phyloP scores from a whole-genome alignment of 148 eudicot genomes.

The Camellia lanceoleosa region DNA sequence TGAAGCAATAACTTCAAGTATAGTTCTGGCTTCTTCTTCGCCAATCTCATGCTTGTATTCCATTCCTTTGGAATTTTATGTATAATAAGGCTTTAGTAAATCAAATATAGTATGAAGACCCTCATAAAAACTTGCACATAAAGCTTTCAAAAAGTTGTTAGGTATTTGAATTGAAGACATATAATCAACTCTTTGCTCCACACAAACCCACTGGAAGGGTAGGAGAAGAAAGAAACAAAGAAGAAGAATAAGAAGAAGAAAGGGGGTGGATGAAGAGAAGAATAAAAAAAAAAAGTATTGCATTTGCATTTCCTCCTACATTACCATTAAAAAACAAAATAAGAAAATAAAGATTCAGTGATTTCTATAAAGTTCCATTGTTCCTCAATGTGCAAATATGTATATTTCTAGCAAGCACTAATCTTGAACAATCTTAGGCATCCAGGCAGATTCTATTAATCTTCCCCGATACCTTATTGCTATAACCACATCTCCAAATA shows the following conservation, averaged over 20 bases:
- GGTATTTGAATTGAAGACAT: background rate
- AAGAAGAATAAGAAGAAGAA: no score
- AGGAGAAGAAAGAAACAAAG: background rate
- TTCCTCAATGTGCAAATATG: background rate
- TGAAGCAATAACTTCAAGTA: slow-evolving; percentile 59
- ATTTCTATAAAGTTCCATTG: background rate
- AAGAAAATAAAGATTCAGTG: no score
- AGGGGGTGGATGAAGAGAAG: background rate
- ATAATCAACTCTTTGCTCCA: background rate
- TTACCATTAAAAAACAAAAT: background rate
- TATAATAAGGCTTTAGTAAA: background rate
- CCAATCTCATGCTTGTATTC: slow-evolving; percentile 43
- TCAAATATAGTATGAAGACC: background rate
- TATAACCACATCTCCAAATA: no score
- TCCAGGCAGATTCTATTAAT: background rate
- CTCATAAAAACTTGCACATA: background rate
- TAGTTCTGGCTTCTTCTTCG: slow-evolving; percentile 56
- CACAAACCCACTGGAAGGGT: background rate
- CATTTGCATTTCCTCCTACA: background rate
- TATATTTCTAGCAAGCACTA: background rate
- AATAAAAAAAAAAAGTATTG: background rate
- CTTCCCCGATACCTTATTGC: background rate
- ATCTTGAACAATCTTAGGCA: background rate
- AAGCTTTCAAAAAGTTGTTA: background rate
- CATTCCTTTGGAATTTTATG: slow-evolving; percentile 32